Percentiles rank a stretch among this genome's conserved stretches.
Evolutionary conservation across 2,329 filamentous ascomycete genomes (phyloP).

Genomic region (Aureobasidium musti): DNA sequence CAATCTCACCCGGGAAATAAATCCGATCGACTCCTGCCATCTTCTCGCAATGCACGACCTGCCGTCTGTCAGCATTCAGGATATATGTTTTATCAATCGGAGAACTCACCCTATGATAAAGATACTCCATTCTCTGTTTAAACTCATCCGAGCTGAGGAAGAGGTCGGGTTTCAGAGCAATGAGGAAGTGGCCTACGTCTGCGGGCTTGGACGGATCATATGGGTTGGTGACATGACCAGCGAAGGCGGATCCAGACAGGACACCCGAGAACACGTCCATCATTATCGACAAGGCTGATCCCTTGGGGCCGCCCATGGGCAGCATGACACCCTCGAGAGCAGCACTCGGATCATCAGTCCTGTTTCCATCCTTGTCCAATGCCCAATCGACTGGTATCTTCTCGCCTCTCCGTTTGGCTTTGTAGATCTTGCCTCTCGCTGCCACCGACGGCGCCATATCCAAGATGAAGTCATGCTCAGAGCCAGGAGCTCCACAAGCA

Average conservation of each 20-base stretch:
- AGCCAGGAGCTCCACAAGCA: slow-evolving; percentile 69
- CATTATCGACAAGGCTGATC: slow-evolving; percentile 74
- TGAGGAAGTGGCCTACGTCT: slow-evolving; percentile 43
- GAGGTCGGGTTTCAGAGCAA: slow-evolving; percentile 43
- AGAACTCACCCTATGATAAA: slow-evolving; percentile 50
- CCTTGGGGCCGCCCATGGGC: slow-evolving; percentile 83
- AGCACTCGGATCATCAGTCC: slow-evolving; percentile 60
- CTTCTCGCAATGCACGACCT: slow-evolving; percentile 54
- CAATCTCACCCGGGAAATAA: slow-evolving; percentile 61
- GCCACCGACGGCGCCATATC: slow-evolving; percentile 70
- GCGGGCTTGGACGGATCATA: slow-evolving; percentile 63
- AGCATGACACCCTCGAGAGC: slow-evolving; percentile 79
- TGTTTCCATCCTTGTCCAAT: slow-evolving; percentile 65
- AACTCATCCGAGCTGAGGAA: slow-evolving; percentile 43
- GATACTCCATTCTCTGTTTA: slow-evolving; percentile 55
- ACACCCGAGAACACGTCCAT: slow-evolving; percentile 88
- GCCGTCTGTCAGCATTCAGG: neutral
- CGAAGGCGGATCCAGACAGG: slow-evolving; percentile 74
- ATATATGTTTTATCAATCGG: neutral
- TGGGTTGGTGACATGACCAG: slow-evolving; percentile 72
- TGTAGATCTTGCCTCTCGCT: slow-evolving; percentile 68
- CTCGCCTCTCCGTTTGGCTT: slow-evolving; percentile 64
- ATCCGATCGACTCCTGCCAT: slow-evolving; percentile 58
- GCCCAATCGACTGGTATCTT: slow-evolving; percentile 71
- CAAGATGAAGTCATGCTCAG: slow-evolving; percentile 63